Evolutionary conservation across 306 rosid species (phyloP), one percentile per base, ranked within the genome.

Genomic region (Fragaria iinumae): DNA sequence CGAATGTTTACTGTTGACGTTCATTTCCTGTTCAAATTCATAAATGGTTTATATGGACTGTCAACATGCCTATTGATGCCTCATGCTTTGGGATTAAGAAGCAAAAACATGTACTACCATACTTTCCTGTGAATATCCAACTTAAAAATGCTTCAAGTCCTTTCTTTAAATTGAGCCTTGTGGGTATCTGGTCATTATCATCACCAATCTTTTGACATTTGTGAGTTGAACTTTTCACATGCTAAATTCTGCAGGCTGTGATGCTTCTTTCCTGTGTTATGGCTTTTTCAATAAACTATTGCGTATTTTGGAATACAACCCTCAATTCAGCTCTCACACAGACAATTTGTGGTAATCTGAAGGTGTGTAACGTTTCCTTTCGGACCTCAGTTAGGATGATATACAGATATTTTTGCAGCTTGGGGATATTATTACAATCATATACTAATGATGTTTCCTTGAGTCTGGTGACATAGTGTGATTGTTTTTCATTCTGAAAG

Each of bases 241-340:
- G 83, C 69, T 71, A 72, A 69, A 4, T 77, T 83, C 81, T 85
- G 80, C 91, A 90, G 98, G 88, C 57, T 76, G 89, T 89, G 85
- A 85, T 91, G 84, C 73, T 90, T 72, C 87, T 93, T 81, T 93
- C 98, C 18, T 90, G 96, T 79, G 56, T 82, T 38, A 69, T 91
- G 89, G 92, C 90, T 32, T 93, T 91, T 84, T 87, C 85, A 64
- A 80, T 91, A 76, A 93, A 91, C 82, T 91, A 90, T 78, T 87
- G 85, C 18, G 91, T 89, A 4, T 89, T 93, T 84, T 80, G 90
- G 76, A 93, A 91, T 67, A 91, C 94, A 52, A 89, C 90, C 59
- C 62, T 90, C 80, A 93, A 91, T 83, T 93, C 94, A 55, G 98
- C 97, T 23, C 89, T 93, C 72, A 90, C 98, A 9, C 96, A 90